Percentiles rank a stretch among this genome's conserved stretches.
phyloP scores from a whole-genome alignment of 441 rosid genomes.

The Corymbia citriodora region DNA sequence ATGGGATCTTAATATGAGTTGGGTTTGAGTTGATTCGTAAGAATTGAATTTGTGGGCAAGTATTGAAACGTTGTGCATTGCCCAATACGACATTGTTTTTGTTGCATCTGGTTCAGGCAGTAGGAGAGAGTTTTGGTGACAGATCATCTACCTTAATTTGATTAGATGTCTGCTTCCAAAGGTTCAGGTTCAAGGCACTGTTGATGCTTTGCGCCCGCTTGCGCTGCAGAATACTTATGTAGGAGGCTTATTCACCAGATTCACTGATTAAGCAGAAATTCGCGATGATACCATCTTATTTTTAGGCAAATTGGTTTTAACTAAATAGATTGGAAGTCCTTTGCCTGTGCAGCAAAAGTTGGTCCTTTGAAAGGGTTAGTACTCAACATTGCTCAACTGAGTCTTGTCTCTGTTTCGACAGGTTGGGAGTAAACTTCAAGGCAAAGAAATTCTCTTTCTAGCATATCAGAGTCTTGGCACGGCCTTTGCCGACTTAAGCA shows the following conservation, averaged over 20 bases:
- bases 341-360: conserved; percentile 1
- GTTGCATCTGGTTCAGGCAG: not conserved
- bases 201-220: not conserved
- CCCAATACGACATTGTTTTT: not conserved
- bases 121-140: not conserved
- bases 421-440: conserved; percentile 45
- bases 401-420: conserved; percentile 29
- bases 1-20: not conserved
- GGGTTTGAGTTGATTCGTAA: not conserved
- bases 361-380: conserved; percentile 6
- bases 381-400: conserved; percentile 2
- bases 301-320: not conserved
- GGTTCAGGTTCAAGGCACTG: not conserved
- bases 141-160: not conserved
- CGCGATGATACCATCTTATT: not conserved
- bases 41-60: not conserved
- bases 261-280: not conserved
- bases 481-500: conserved; percentile 67
- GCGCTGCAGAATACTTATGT: not conserved
- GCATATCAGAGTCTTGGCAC: conserved; percentile 88
- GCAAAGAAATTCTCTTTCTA: conserved; percentile 47
- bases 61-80: not conserved
- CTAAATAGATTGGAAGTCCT: not conserved
- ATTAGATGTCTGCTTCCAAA: not conserved
- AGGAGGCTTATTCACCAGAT: not conserved